Percentiles rank a stretch among this genome's conserved stretches.
These are phyloP conservation scores for Fagus crenata DNA, from an alignment of 306 rosid genomes.

Conservation along the genomic window DNA sequence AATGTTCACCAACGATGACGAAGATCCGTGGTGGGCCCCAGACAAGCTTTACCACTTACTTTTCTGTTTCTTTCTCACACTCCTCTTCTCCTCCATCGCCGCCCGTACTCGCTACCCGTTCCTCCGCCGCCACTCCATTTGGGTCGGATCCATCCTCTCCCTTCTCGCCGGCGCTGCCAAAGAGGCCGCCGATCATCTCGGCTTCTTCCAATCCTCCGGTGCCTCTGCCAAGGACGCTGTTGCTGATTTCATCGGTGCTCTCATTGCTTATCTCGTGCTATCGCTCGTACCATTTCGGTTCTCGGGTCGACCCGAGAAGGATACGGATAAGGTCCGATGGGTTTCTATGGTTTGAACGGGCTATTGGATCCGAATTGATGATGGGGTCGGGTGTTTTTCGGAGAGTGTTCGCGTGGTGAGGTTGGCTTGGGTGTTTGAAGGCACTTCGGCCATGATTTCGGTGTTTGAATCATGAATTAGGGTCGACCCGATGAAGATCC, in stretches of 20 bases:
- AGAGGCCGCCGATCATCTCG: conserved; percentile 77
- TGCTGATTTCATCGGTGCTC: conserved; percentile 63
- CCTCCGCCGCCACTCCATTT: conserved; percentile 60
- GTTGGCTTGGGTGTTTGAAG: no score
- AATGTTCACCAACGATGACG: conserved; percentile 12
- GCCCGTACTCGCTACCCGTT: conserved; percentile 39
- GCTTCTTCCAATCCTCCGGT: conserved; percentile 67
- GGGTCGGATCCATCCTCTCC: conserved; percentile 51
- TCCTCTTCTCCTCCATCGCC: conserved; percentile 53
- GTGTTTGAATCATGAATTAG: no score
- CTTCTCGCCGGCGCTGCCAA: conserved; percentile 75
- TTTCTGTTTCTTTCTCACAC: conserved; percentile 53
- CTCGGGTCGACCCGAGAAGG: conserved; percentile 20
- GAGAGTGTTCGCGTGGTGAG: no score
- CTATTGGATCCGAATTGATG: background rate
- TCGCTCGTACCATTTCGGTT: conserved; percentile 18
- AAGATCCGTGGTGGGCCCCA: conserved; percentile 54
- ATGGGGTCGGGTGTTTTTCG: background rate
- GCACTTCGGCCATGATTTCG: no score
- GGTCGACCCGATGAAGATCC: background rate
- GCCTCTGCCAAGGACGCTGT: conserved; percentile 69
- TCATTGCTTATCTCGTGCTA: conserved; percentile 48
- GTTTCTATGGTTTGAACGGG: conserved; percentile 50
- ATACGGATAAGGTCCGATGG: conserved; percentile 29
- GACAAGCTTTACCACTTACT: conserved; percentile 65